phyloP scores from a whole-genome alignment of 805 yeast species.

The Candida montana region DNA sequence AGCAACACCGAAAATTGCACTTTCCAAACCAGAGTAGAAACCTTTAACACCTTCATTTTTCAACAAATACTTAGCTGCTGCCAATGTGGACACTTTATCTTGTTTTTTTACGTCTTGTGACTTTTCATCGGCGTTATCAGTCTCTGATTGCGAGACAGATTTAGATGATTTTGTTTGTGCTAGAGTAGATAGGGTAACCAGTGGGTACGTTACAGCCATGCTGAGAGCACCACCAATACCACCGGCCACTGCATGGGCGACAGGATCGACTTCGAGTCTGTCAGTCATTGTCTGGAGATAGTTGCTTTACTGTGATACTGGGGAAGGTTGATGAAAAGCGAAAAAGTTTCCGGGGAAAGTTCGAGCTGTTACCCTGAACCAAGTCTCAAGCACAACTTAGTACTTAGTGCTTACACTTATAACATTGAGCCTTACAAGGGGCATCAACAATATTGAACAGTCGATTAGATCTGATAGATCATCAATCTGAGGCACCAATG shows the following conservation, averaged over 20 bases:
- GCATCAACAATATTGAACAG: no score
- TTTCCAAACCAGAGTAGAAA: conserved; percentile 79
- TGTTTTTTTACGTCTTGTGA: conserved; percentile 4
- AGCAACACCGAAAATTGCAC: conserved; percentile 82
- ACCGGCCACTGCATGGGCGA: conserved; percentile 89
- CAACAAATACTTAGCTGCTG: conserved; percentile 43
- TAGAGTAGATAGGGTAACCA: conserved; percentile 79
- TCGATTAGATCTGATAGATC: no score
- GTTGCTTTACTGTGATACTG: no score
- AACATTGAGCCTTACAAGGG: no score
- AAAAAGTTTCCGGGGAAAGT: background rate
- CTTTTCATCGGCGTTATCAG: conserved; percentile 8
- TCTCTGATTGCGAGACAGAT: conserved; percentile 15
- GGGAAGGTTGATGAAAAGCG: background rate
- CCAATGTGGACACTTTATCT: conserved; percentile 22
- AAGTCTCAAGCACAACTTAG: no score
- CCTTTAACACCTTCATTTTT: conserved; percentile 60
- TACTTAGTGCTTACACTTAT: no score
- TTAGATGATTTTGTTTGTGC: conserved; percentile 63
- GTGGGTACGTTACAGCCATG: conserved; percentile 83
- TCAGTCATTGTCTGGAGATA: conserved; percentile 13
- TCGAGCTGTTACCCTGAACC: no score
- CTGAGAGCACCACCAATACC: conserved; percentile 91
- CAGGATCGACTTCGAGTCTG: conserved; percentile 24
- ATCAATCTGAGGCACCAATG: no score